Base-by-base conservation (phyloP, 177 flowering plant species). In the Tripterygium wilfordii region DNA sequence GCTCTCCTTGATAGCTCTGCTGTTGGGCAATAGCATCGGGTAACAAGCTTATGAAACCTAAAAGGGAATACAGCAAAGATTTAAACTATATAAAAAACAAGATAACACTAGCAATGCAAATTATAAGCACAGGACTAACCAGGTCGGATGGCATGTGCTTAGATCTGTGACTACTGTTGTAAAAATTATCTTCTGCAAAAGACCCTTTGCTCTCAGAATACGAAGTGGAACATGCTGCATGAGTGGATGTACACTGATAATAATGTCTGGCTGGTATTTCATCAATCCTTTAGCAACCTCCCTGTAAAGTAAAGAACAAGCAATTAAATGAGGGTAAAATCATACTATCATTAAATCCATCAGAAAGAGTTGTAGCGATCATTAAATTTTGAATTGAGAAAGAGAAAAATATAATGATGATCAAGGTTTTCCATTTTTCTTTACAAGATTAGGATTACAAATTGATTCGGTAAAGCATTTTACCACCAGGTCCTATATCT, bases 201-300 rank as follows among this genome's bases (percentile, higher is more conserved):
- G 82, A 41, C 99, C 97, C 61, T 67, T 92, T 21, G 86, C 62
- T 64, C 85, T 77, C 60, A 92, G 59, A 49, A 92, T 55, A 23
- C 95, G 91, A 56, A 92, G 88, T 10, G 99, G 99, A 27, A 92
- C 97, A 64, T 89, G 99, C 52, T 92, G 97, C 99, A 92, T 89
- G 30, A 92, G 64, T 44, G 99, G 97, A 74, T 89, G 97, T 30
- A 89, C 99, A 61, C 99, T 92, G 47, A 92, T 85, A 37, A 92
- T 89, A 49, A 92, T 81, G 71, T 92, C 89, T 19, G 97, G 99
- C 66, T 71, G 77, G 69, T 88, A 92, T 51, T 92, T 79, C 90
- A 92, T 77, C 55, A 92, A 54, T 58, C 97, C 99, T 72, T 72
- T 86, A 16, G 95, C 95, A 62, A 89, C 89, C 71, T 89, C 89